Base-by-base conservation (phyloP, 208 protist species). In the Trypanosoma avium region DNA sequence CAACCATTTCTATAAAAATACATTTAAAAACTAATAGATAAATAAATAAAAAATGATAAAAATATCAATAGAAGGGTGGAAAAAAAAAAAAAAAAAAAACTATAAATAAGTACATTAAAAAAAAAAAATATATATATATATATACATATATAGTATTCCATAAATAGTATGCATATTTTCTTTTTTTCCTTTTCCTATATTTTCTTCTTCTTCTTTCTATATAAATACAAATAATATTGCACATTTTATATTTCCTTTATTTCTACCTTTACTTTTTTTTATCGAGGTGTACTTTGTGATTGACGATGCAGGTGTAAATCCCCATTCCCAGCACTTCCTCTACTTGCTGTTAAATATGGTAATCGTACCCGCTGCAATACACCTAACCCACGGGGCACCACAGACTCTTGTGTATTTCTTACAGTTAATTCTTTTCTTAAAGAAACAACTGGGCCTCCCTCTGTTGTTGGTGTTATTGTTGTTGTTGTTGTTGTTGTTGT, bases 31-130 rank as follows among this genome's bases (percentile, higher is more conserved):
- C 24, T 55, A 53, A 45, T 15, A 60, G n/a, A 46, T 64, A 36
- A 62, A 33, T 33, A 68, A 70, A 55, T 10, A 33, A 68, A 67
- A n/a, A 43, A 42, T 47, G 47, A 60, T 61, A 36, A 66, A 7
- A 36, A 38, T 4, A 58, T 19, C 1, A 60, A 48, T 0, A n/a
- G 26, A 4, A 50, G 43, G 9, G 38, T 27, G n/a, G 27, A 64
- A n/a, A 54, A 50, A 19, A 40, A 64, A 22, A 54, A 26, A 10
- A 53, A 53, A 36, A 30, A 12, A 30, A 54, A 30, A 50, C 26
- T 55, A 54, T 32, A 53, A 33, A 52, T 15, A 64, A 42, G 27
- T 32, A 26, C 27, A 38, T 24, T 29, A 36, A 43, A 45, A 53
- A 64, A 54, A 19, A 26, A 36, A 2, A 5, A 56, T 42, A 3